Evolutionary conservation across 148 eudicot genomes (phyloP), one percentile per base, ranked within the genome.

Genomic region (Agrostemma githago): DNA sequence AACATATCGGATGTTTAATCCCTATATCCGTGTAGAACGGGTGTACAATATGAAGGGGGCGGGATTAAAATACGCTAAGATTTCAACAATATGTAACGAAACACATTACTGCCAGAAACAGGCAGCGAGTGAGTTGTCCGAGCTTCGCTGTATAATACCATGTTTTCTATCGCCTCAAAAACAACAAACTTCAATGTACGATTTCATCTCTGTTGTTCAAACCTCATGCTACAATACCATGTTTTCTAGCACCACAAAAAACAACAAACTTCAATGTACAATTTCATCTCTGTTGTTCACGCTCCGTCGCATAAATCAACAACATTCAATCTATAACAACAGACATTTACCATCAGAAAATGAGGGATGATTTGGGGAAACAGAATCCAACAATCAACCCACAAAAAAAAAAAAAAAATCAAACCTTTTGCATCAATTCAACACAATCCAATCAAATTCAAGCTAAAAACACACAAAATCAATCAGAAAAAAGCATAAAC

Each of bases 391-490:
- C 54, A n/a, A 69, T 59, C 65, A 74, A n/a, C n/a, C 5, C 66
- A 46, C 57, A 39, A 48, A 48, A 26, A 26, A 69, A 69, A 39
- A 48, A 48, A 26, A 26, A 69, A 69, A 38, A 19, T 51, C 6
- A 21, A 17, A 69, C 6, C 39, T 69, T 51, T 20, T 2, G 72
- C 72, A 48, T 69, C 12, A 69, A 21, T 64, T 79, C 71, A 61
- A 61, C 9, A 66, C 62, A 19, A 3, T 14, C 21, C 3, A 39
- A 39, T 40, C 11, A 74, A 61, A 51, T 26, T 59, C 57, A 51
- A 9, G 26, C 16, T 62, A 54, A 21, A 6, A 8, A 16, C 64
- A 74, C 16, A 38, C 76, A 64, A 40, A 79, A 37, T 42, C 67
- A 71, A 78, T n/a, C 67, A 73, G 34, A 4, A 59, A 4, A 59